Evolutionary conservation across 768 basidiomycete species (phyloP).

Genomic region (Leccinum arenicola): DNA sequence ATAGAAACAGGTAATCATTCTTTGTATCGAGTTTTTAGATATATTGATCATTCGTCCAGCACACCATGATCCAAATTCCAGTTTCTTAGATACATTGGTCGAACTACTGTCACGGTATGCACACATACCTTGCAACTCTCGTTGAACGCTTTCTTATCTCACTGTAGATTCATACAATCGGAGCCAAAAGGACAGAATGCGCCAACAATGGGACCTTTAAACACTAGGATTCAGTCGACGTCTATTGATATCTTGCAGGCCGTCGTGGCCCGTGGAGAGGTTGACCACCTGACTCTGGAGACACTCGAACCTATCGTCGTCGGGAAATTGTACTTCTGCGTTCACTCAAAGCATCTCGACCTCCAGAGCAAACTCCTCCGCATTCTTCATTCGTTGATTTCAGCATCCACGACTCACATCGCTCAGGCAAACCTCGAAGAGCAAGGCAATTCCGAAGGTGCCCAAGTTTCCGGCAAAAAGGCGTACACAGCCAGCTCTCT

Average conservation of each 20-base stretch:
- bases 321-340: slow-evolving; percentile 68
- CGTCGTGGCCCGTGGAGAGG: slow-evolving; percentile 77
- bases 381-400: slow-evolving; percentile 82
- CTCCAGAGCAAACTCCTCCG: slow-evolving; percentile 93
- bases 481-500: slow-evolving; percentile 64
- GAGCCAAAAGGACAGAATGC: slow-evolving; percentile 57
- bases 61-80: slow-evolving; percentile 51
- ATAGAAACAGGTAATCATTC: slow-evolving; percentile 52
- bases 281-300: slow-evolving; percentile 57
- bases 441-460: slow-evolving; percentile 33
- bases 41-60: slow-evolving; percentile 11
- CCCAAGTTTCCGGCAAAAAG: slow-evolving; percentile 28
- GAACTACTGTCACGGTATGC: slow-evolving; percentile 71
- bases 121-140: slow-evolving; percentile 36
- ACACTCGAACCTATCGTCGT: slow-evolving; percentile 69
- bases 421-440: slow-evolving; percentile 32
- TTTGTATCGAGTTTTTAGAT: not conserved
- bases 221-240: slow-evolving; percentile 66
- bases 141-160: slow-evolving; percentile 1
- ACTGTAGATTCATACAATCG: slow-evolving; percentile 66
- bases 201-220: slow-evolving; percentile 57
- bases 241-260: slow-evolving; percentile 81
- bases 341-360: slow-evolving; percentile 71
- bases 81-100: slow-evolving; percentile 75
- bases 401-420: slow-evolving; percentile 48